These are phyloP conservation scores for Solanum chacoense DNA, from an alignment of 305 asterid species.

Conservation along the genomic window DNA sequence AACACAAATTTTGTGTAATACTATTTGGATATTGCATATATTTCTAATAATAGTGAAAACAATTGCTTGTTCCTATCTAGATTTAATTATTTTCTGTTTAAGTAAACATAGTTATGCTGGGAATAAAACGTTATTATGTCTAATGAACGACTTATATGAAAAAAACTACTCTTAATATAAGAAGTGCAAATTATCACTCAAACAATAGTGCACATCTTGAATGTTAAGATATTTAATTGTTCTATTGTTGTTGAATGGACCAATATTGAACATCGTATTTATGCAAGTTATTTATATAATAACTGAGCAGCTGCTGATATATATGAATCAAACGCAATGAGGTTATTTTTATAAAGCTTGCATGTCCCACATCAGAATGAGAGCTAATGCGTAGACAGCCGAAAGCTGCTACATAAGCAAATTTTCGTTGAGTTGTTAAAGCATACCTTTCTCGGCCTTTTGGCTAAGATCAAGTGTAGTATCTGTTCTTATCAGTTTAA, in stretches of 20 bases:
- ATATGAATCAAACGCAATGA: neutral
- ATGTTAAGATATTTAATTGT: neutral
- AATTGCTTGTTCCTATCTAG: neutral
- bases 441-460: slow-evolving; percentile 54
- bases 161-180: neutral
- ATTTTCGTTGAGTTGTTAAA: neutral
- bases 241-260: neutral
- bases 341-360: neutral
- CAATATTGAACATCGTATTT: neutral
- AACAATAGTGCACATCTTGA: neutral
- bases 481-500: neutral
- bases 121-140: neutral
- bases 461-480: slow-evolving; percentile 13
- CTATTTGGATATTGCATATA: too few species aligned
- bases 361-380: neutral
- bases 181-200: neutral
- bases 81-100: too few species aligned
- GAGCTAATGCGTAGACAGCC: neutral
- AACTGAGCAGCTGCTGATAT: neutral
- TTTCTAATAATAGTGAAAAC: too few species aligned
- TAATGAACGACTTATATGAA: too few species aligned
- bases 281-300: neutral
- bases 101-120: neutral
- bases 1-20: neutral
- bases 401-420: neutral